Base-by-base conservation (phyloP, 352 stramenopile genomes). In the Phytophthora nicotianae region DNA sequence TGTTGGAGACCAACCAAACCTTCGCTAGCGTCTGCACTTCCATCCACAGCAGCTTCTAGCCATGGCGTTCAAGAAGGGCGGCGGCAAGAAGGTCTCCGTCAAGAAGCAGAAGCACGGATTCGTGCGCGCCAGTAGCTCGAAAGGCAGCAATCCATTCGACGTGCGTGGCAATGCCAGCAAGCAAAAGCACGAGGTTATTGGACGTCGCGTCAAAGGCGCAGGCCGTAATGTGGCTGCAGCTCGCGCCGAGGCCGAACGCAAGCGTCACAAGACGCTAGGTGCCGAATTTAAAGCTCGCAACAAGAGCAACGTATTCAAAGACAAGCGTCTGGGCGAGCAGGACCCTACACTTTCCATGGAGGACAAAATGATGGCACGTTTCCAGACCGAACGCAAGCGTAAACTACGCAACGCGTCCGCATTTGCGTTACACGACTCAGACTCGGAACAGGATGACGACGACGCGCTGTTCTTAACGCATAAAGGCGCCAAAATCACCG, bases 301-400 rank as follows among this genome's bases (percentile, higher is more conserved):
- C 71, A 96, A 95, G 68, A 91, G 84, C 32, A 98, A 97, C 64
- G 77, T 83, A 54, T 97, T 97, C 67, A 74, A 86, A 32, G 91
- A 98, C 68, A 78, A 80, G 19, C 89, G 90, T 4, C 69, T 97
- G 13, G 90, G 90, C 24, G 90, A 96, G 49, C 81, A 95, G 59
- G 84, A 93, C 58, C 70, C 86, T 19, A 81, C 69, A 10, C 77
- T 97, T 69, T 96, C 90, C 53, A 70, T 96, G n/a, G 90, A 97
- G 57, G 90, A 97, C 75, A 96, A 96, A 66, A 96, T 97, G 88
- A 93, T 97, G 68, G 76, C 84, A 21, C 86, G 90, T 43, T 96
- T 97, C 72, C 89, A 96, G 70, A 90, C 75, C 16, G 89, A 96
- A 53, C 83, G 88, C 58, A 96, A 96, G 76, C 81, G 82, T 62